These are phyloP conservation scores for Calonectria leucothoes DNA, from an alignment of 2,329 filamentous ascomycete genomes.

Conservation along the genomic window DNA sequence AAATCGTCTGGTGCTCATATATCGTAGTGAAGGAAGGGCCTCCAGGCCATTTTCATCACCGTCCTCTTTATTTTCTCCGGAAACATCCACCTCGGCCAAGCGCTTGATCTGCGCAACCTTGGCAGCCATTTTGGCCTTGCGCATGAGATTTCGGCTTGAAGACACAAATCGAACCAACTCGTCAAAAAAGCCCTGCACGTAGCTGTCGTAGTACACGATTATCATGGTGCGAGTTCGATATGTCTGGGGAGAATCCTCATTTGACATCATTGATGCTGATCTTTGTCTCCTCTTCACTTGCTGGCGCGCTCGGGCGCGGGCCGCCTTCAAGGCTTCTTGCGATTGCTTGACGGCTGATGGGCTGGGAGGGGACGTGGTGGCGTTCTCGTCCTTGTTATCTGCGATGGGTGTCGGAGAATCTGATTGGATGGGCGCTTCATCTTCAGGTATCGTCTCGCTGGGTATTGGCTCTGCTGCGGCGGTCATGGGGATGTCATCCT, in stretches of 20 bases:
- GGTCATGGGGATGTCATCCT: conserved; percentile 54
- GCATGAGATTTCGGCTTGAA: conserved; percentile 82
- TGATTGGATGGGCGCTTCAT: conserved; percentile 19
- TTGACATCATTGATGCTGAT: conserved; percentile 64
- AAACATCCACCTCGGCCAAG: conserved; percentile 69
- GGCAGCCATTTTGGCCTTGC: conserved; percentile 88
- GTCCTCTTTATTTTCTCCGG: conserved; percentile 59
- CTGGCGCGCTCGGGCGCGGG: conserved; percentile 54
- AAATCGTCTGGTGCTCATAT: conserved; percentile 52
- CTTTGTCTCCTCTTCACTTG: conserved; percentile 63
- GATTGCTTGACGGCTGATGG: conserved; percentile 49
- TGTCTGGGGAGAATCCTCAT: conserved; percentile 60
- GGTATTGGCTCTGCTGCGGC: conserved; percentile 28
- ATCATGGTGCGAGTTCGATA: conserved; percentile 81
- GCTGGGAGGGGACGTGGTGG: conserved; percentile 26
- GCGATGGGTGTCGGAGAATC: conserved; percentile 32
- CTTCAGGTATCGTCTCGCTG: conserved; percentile 33
- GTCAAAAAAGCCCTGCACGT: conserved; percentile 86
- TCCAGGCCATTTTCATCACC: conserved; percentile 46
- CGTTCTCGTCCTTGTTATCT: conserved; percentile 42
- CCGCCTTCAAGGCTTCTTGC: conserved; percentile 58
- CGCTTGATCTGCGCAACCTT: conserved; percentile 75
- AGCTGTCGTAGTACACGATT: conserved; percentile 92
- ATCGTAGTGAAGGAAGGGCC: conserved; percentile 53
- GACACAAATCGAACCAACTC: conserved; percentile 85